These are phyloP conservation scores for Capronia epimyces DNA, from an alignment of 2,329 filamentous ascomycete species.

Conservation along the genomic window DNA sequence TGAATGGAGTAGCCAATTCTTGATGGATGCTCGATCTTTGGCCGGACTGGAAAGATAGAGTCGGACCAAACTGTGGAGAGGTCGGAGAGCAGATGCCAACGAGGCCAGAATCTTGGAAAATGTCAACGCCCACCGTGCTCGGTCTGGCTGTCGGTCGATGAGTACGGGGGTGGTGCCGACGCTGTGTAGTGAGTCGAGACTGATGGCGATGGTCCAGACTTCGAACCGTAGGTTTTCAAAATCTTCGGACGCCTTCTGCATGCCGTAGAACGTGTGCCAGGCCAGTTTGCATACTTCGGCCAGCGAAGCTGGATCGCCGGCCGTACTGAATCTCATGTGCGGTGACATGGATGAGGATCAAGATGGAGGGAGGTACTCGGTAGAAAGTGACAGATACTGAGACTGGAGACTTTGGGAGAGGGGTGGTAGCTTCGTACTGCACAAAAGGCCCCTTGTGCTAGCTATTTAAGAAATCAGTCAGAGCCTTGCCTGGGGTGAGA, in stretches of 20 bases:
- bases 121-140: slow-evolving; percentile 21
- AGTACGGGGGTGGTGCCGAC: slow-evolving; percentile 22
- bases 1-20: slow-evolving; percentile 19
- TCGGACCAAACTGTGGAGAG: slow-evolving; percentile 20
- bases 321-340: slow-evolving; percentile 14
- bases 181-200: slow-evolving; percentile 23
- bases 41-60: slow-evolving; percentile 18
- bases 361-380: not conserved
- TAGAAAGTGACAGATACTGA: not conserved
- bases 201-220: slow-evolving; percentile 25
- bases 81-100: slow-evolving; percentile 17
- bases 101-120: slow-evolving; percentile 23
- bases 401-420: not conserved
- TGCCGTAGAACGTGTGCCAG: slow-evolving; percentile 25
- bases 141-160: slow-evolving; percentile 23
- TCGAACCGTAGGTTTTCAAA: slow-evolving; percentile 26
- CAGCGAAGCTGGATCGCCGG: slow-evolving; percentile 13
- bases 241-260: slow-evolving; percentile 25
- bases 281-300: slow-evolving; percentile 23
- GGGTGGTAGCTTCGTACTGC: not conserved
- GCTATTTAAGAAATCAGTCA: slow-evolving; percentile 3
- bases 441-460: not conserved
- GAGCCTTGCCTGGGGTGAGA: slow-evolving; percentile 4
- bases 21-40: slow-evolving; percentile 16
- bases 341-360: slow-evolving; percentile 7